These are phyloP conservation scores for Podaxis sp. DNA, from an alignment of 768 basidiomycete species.

Conservation along the genomic window DNA sequence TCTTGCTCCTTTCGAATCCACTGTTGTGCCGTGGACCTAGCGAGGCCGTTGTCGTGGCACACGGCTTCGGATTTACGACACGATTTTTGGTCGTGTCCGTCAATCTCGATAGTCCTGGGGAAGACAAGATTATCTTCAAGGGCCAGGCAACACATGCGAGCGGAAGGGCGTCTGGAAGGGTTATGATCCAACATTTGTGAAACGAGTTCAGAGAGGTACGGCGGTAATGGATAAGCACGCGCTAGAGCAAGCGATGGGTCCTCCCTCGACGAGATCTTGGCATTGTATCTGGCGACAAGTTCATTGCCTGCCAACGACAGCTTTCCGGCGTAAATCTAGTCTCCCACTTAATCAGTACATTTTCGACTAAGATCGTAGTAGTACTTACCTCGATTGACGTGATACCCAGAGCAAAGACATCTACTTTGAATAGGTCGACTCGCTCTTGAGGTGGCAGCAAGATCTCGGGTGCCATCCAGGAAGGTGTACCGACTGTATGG, in stretches of 20 bases:
- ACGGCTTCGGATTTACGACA: background rate
- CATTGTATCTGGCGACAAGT: background rate
- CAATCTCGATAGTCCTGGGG: background rate
- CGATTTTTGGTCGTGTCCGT: background rate
- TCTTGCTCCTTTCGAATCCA: background rate
- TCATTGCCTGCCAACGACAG: background rate
- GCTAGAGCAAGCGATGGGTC: background rate
- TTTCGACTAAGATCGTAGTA: background rate
- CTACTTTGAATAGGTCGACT: background rate
- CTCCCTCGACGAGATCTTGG: background rate
- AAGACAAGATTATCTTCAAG: background rate
- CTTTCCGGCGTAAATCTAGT: background rate
- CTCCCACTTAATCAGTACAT: too few species aligned
- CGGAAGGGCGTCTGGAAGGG: background rate
- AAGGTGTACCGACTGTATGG: background rate
- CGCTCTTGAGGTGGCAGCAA: background rate
- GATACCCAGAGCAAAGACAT: background rate
- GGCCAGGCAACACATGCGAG: background rate
- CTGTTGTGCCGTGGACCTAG: background rate
- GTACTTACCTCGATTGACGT: background rate
- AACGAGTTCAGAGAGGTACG: background rate
- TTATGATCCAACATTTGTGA: background rate
- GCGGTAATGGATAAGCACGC: background rate
- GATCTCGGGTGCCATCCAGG: background rate
- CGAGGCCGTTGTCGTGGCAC: too few species aligned